Evolutionary conservation across 1,284 basidiomycete species (phyloP).

Genomic region (Volvariella volvacea): DNA sequence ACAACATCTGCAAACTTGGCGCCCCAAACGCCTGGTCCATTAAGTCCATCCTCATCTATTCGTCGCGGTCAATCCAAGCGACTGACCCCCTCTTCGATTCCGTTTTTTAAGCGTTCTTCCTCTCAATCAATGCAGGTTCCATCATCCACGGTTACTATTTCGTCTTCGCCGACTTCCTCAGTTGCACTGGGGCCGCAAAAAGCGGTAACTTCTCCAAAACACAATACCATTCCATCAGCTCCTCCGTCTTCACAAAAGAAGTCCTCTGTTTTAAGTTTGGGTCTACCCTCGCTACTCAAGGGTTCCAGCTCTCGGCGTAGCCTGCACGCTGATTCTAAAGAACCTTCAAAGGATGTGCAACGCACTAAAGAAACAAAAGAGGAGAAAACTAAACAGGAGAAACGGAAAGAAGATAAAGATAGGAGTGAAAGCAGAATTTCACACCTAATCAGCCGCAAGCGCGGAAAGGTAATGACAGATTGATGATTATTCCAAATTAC

Average conservation of each 20-base stretch:
- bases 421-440: slow-evolving; percentile 81
- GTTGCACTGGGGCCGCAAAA: slow-evolving; percentile 33
- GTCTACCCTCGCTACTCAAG: slow-evolving; percentile 76
- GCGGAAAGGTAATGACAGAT: slow-evolving; percentile 74
- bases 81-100: slow-evolving; percentile 90
- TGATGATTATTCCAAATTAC: slow-evolving; percentile 10
- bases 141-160: slow-evolving; percentile 26
- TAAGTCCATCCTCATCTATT: slow-evolving; percentile 63
- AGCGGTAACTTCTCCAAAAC: slow-evolving; percentile 30
- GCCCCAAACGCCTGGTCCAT: slow-evolving; percentile 43
- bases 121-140: slow-evolving; percentile 78
- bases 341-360: slow-evolving; percentile 43
- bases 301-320: slow-evolving; percentile 73
- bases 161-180: slow-evolving; percentile 51
- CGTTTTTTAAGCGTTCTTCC: slow-evolving; percentile 91
- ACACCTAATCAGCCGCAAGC: slow-evolving; percentile 80
- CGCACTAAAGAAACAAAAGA: slow-evolving; percentile 34
- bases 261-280: slow-evolving; percentile 68
- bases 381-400: slow-evolving; percentile 47
- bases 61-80: slow-evolving; percentile 67
- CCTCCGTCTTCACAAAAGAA: slow-evolving; percentile 64
- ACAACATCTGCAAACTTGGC: slow-evolving; percentile 39
- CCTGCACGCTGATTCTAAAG: slow-evolving; percentile 66
- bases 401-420: slow-evolving; percentile 77
- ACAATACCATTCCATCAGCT: slow-evolving; percentile 44